Evolutionary conservation across 2,329 filamentous ascomycete species (phyloP).

Genomic region (Gnomoniopsis smithogilvyi): DNA sequence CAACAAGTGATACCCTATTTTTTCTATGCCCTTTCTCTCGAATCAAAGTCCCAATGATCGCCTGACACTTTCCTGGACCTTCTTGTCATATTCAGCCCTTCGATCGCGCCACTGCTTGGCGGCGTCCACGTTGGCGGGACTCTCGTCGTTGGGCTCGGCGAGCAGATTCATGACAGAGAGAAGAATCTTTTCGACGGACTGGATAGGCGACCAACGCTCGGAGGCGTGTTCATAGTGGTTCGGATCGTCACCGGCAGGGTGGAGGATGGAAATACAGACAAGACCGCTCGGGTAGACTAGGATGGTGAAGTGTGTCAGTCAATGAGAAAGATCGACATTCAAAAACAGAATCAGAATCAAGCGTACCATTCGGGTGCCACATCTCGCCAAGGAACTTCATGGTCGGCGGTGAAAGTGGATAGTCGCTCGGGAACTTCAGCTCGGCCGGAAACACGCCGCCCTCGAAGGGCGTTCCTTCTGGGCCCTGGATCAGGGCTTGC

Average conservation of each 20-base stretch:
- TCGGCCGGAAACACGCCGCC: conserved; percentile 94
- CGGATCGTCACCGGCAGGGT: conserved; percentile 93
- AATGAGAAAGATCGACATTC: not conserved
- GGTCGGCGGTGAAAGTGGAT: conserved; percentile 90
- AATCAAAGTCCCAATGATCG: conserved; percentile 69
- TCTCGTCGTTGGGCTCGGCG: conserved; percentile 95
- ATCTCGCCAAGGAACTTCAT: conserved; percentile 95
- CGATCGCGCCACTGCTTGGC: conserved; percentile 94
- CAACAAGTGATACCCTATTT: not conserved
- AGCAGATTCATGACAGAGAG: conserved; percentile 98
- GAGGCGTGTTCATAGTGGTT: conserved; percentile 97
- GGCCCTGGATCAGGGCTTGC: conserved; percentile 95
- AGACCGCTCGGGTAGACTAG: conserved; percentile 86
- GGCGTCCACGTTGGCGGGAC: conserved; percentile 91
- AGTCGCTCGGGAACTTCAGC: conserved; percentile 92
- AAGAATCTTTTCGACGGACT: conserved; percentile 96
- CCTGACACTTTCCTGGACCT: conserved; percentile 79
- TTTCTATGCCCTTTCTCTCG: not conserved
- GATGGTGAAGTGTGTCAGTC: not conserved
- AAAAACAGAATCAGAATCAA: not conserved
- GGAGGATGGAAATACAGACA: conserved; percentile 97
- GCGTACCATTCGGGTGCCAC: conserved; percentile 90
- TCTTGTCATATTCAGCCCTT: conserved; percentile 77
- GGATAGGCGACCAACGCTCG: conserved; percentile 94
- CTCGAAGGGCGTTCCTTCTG: conserved; percentile 93